A percentile compares a stretch with the other conserved stretches of the same genome.
Evolutionary conservation across 139 green algal genomes (phyloP).

Genomic region (Coccomyxa sp.): DNA sequence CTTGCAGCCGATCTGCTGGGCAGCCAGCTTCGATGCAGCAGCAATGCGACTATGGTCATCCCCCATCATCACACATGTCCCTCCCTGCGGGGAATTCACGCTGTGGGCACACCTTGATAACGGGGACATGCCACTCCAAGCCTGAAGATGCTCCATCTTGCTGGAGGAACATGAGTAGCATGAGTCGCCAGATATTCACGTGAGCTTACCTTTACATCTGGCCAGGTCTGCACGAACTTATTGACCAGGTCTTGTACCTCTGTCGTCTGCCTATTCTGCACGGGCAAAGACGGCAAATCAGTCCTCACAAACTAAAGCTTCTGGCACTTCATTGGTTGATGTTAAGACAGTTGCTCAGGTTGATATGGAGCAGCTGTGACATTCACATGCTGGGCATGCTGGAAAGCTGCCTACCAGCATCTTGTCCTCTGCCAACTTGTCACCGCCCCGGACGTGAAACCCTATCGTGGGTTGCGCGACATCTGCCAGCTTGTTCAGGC

Average conservation of each 20-base stretch:
- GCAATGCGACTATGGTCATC: background rate
- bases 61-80: background rate
- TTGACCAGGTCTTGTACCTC: background rate
- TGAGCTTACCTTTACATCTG: too few species aligned
- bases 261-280: background rate
- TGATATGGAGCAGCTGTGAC: too few species aligned
- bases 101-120: too few species aligned
- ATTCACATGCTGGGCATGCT: background rate
- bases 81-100: background rate
- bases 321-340: too few species aligned
- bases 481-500: background rate
- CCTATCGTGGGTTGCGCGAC: background rate
- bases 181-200: too few species aligned
- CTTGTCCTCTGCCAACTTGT: background rate
- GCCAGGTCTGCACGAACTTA: background rate
- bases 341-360: too few species aligned
- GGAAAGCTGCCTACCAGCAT: background rate
- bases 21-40: background rate
- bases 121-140: too few species aligned
- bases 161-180: too few species aligned
- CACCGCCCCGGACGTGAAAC: background rate
- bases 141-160: too few species aligned
- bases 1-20: conserved; percentile 1
- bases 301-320: background rate
- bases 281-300: background rate